These are phyloP conservation scores for Picochlorum sp. DNA, from an alignment of 139 green algal genomes.

Conservation along the genomic window DNA sequence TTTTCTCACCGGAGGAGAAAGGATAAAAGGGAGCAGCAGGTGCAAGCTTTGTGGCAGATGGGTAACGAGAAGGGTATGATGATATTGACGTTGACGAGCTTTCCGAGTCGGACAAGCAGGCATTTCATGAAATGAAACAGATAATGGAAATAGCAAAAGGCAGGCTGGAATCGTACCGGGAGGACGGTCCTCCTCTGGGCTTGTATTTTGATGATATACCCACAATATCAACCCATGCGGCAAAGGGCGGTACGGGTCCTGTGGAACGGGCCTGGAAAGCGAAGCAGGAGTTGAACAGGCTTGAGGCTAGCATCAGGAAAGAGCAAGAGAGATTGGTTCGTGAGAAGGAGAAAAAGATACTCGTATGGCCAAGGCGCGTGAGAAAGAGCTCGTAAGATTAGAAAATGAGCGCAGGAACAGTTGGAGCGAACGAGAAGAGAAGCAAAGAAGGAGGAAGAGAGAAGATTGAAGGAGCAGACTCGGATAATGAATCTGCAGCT, in stretches of 20 bases:
- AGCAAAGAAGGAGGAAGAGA: conserved; percentile 34
- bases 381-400: conserved; percentile 34
- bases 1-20: conserved; percentile 54
- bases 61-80: conserved; percentile 3
- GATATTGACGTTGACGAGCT: conserved; percentile 3
- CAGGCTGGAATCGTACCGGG: conserved; percentile 38
- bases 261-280: conserved; percentile 7
- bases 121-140: conserved; percentile 12
- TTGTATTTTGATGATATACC: conserved; percentile 46
- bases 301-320: conserved; percentile 12
- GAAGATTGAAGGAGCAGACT: conserved; percentile 25
- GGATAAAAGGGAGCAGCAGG: conserved; percentile 28
- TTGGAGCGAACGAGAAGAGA: conserved; percentile 21
- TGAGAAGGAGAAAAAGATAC: conserved; percentile 26
- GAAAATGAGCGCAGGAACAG: conserved; percentile 33
- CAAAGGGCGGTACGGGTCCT: not conserved
- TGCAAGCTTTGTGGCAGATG: not conserved
- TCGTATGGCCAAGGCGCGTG: conserved; percentile 24
- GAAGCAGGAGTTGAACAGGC: conserved; percentile 14
- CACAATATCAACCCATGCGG: not conserved
- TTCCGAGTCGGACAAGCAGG: conserved; percentile 1
- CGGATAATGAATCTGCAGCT: conserved; percentile 24
- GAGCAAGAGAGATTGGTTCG: conserved; percentile 25
- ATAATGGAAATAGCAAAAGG: conserved; percentile 45
- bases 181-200: conserved; percentile 60